Percentiles rank a stretch among this genome's conserved stretches.
Evolutionary conservation across 2,329 filamentous ascomycete species (phyloP).

Genomic region (Emergomyces orientalis): DNA sequence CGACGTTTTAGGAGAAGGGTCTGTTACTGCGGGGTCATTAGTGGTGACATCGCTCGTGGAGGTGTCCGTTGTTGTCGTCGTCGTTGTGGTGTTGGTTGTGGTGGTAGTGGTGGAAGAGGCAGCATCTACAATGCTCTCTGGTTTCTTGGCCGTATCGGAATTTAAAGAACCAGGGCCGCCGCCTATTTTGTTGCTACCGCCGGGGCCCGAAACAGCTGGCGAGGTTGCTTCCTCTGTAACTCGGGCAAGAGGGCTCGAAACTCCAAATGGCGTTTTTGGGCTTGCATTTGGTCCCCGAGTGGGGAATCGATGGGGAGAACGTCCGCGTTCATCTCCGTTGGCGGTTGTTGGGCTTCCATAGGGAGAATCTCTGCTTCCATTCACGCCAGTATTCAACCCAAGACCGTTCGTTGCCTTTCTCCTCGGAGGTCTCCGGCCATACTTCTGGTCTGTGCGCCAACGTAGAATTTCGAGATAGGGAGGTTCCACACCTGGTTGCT

Average conservation of each 20-base stretch:
- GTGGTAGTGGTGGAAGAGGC: slow-evolving; percentile 28
- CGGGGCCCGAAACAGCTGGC: slow-evolving; percentile 26
- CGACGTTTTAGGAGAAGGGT: slow-evolving; percentile 13
- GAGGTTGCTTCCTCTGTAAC: slow-evolving; percentile 39
- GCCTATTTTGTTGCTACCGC: slow-evolving; percentile 27
- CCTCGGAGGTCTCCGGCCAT: slow-evolving; percentile 54
- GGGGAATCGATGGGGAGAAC: slow-evolving; percentile 42
- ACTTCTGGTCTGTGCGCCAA: slow-evolving; percentile 93
- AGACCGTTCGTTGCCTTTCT: slow-evolving; percentile 41
- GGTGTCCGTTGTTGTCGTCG: slow-evolving; percentile 10
- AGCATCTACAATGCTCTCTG: slow-evolving; percentile 35
- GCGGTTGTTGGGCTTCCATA: slow-evolving; percentile 38
- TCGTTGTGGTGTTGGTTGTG: slow-evolving; percentile 14
- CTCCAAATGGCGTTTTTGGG: slow-evolving; percentile 35
- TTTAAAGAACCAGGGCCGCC: slow-evolving; percentile 24
- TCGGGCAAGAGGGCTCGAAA: slow-evolving; percentile 39
- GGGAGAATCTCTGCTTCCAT: slow-evolving; percentile 45
- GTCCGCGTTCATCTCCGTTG: slow-evolving; percentile 38
- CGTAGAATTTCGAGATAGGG: slow-evolving; percentile 89
- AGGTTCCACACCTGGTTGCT: slow-evolving; percentile 77
- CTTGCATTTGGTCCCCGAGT: slow-evolving; percentile 35
- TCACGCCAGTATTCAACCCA: slow-evolving; percentile 46
- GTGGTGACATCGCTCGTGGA: slow-evolving; percentile 17
- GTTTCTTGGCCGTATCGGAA: slow-evolving; percentile 22
- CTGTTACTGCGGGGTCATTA: slow-evolving; percentile 18